These are phyloP conservation scores for Erysiphe pulchra DNA, from an alignment of 2,329 filamentous ascomycete species.

Conservation along the genomic window DNA sequence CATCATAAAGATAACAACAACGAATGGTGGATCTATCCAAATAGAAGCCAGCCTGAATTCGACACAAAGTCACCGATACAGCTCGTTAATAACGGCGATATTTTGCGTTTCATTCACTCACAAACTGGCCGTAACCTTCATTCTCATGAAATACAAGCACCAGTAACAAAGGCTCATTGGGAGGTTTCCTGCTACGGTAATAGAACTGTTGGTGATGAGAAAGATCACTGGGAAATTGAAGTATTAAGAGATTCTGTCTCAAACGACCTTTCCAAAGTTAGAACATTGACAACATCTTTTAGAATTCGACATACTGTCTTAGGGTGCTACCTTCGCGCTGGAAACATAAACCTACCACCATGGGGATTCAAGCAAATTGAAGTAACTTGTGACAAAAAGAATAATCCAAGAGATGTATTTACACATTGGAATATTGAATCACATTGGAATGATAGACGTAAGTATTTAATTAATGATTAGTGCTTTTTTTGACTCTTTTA, in stretches of 20 bases:
- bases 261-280: constrained; percentile 50
- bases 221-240: constrained; percentile 92
- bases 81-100: constrained; percentile 52
- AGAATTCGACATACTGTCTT: constrained; percentile 59
- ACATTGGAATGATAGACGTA: constrained; percentile 79
- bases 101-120: constrained; percentile 72
- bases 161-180: constrained; percentile 65
- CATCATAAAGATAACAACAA: constrained; percentile 99
- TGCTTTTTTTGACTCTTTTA: constrained; percentile 14
- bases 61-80: constrained; percentile 42
- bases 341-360: constrained; percentile 87
- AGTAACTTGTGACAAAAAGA: constrained; percentile 79
- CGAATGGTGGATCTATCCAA: constrained; percentile 98
- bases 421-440: constrained; percentile 98
- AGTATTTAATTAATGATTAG: constrained; percentile 14
- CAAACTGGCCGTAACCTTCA: constrained; percentile 94
- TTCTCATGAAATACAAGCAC: constrained; percentile 73
- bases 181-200: constrained; percentile 96
- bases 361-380: constrained; percentile 99
- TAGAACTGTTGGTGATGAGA: constrained; percentile 79
- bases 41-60: constrained; percentile 50
- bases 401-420: constrained; percentile 77
- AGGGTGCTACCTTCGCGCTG: constrained; percentile 82
- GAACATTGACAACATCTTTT: constrained; percentile 84
- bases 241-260: constrained; percentile 71